A percentile compares a stretch with the other conserved stretches of the same genome.
Evolutionary conservation across 139 green algal species (phyloP).

Genomic region (Edaphochlamys debaryana): DNA sequence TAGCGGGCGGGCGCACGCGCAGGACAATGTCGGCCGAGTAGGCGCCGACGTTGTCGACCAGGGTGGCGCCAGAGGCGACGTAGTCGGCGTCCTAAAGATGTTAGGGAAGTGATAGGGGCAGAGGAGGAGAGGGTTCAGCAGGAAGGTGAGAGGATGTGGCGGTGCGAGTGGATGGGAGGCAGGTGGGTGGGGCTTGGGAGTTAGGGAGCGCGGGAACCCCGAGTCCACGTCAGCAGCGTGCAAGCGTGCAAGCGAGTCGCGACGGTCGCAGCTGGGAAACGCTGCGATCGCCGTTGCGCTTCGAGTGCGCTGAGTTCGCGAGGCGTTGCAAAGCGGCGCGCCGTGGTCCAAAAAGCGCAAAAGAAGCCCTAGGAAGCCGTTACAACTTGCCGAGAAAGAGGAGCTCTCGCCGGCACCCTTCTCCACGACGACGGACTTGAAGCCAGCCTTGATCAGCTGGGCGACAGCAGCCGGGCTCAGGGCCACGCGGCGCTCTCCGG

Average conservation of each 20-base stretch:
- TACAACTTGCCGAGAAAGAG: background rate
- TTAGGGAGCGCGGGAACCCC: too few relatives aligned
- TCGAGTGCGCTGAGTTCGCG: too few relatives aligned
- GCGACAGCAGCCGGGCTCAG: conserved; percentile 71
- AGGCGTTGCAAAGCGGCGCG: too few relatives aligned
- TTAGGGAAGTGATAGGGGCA: too few relatives aligned
- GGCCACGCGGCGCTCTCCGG: conserved; percentile 77
- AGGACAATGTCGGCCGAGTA: conserved; percentile 76
- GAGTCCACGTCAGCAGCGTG: too few relatives aligned
- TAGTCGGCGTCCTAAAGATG: conserved; percentile 56
- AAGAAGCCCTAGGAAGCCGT: too few relatives aligned
- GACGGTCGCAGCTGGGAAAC: too few relatives aligned
- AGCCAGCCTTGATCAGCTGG: conserved; percentile 80
- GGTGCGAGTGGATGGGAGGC: background rate
- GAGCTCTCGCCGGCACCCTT: conserved; percentile 67
- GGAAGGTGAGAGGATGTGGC: background rate
- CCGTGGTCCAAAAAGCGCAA: too few relatives aligned
- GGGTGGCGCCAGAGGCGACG: conserved; percentile 72
- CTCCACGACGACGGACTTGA: conserved; percentile 79
- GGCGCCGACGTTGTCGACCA: conserved; percentile 67
- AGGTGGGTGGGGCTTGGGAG: too few relatives aligned
- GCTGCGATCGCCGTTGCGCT: too few relatives aligned
- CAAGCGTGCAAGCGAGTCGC: too few relatives aligned
- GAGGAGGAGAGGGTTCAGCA: background rate
- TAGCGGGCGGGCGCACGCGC: conserved; percentile 68